These are phyloP conservation scores for Mesembryanthemum crystallinum DNA, from an alignment of 148 eudicot genomes.

Conservation along the genomic window DNA sequence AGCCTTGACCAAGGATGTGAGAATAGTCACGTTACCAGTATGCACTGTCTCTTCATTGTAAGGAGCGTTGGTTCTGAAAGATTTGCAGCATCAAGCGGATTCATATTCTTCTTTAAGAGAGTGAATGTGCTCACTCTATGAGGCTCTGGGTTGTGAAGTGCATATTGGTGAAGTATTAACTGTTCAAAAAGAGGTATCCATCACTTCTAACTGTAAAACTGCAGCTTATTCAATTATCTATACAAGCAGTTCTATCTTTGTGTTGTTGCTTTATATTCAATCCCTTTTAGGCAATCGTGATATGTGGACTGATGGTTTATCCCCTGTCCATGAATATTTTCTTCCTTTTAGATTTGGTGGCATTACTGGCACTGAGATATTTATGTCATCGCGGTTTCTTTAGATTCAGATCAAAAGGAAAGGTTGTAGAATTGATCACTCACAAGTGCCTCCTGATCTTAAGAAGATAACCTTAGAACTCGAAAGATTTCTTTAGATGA, in stretches of 20 bases:
- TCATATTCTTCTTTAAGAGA: background rate
- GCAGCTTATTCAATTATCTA: background rate
- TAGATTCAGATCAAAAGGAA: no score
- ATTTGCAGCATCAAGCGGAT: background rate
- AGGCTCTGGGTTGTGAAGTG: background rate
- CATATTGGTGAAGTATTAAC: background rate
- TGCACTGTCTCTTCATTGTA: background rate
- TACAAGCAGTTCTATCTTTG: background rate
- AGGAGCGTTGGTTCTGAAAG: background rate
- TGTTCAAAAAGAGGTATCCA: background rate
- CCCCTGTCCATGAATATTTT: background rate
- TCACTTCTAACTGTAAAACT: background rate
- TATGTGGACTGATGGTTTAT: background rate
- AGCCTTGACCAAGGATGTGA: background rate
- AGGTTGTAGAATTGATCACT: no score
- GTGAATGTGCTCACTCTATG: slow-evolving; percentile 2
- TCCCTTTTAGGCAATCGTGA: slow-evolving; percentile 1
- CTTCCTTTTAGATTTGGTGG: no score
- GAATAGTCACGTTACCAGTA: background rate
- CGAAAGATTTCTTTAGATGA: no score
- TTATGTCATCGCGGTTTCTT: no score
- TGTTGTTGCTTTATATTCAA: background rate
- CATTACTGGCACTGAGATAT: no score
- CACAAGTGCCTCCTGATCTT: no score
- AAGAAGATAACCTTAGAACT: no score